Evolutionary conservation across 345 rosid genomes (phyloP).

Genomic region (Moringa oleifera): DNA sequence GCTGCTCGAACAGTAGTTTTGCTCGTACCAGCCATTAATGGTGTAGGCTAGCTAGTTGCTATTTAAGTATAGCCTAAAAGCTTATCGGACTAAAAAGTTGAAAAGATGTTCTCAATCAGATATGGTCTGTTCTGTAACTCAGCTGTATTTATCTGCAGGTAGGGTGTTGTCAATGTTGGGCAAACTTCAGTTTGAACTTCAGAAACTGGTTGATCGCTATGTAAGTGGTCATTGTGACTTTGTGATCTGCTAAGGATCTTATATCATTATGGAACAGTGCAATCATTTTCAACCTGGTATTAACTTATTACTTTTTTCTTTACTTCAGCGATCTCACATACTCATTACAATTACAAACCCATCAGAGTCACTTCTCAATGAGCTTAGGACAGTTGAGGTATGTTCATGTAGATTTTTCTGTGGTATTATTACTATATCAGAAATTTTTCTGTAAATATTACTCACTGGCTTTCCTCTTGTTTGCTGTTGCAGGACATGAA

Average conservation of each 20-base stretch:
- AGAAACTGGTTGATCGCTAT: slow-evolving; percentile 78
- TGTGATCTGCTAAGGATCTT: background rate
- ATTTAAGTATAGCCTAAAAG: slow-evolving; percentile 6
- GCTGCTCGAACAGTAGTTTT: background rate
- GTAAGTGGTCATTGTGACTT: slow-evolving; percentile 46
- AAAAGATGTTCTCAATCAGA: background rate
- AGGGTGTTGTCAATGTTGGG: slow-evolving; percentile 67
- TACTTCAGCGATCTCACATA: slow-evolving; percentile 77
- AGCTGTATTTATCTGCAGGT: slow-evolving; percentile 42
- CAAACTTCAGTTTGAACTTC: slow-evolving; percentile 80
- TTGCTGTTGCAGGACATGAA: slow-evolving; percentile 82
- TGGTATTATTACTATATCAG: background rate
- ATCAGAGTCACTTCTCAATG: slow-evolving; percentile 88
- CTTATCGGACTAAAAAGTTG: background rate
- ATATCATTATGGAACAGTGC: background rate
- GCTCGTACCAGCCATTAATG: slow-evolving; percentile 1
- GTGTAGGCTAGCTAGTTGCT: background rate
- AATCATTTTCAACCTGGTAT: background rate
- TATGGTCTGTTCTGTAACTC: slow-evolving; percentile 8
- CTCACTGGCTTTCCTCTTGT: slow-evolving; percentile 18
- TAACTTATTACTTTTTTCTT: background rate
- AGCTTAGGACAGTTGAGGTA: slow-evolving; percentile 96
- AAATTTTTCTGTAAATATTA: background rate
- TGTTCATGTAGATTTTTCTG: slow-evolving; percentile 19
- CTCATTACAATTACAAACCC: slow-evolving; percentile 77